phyloP scores from a whole-genome alignment of 768 basidiomycete genomes.

The Pulveroboletus sp. region DNA sequence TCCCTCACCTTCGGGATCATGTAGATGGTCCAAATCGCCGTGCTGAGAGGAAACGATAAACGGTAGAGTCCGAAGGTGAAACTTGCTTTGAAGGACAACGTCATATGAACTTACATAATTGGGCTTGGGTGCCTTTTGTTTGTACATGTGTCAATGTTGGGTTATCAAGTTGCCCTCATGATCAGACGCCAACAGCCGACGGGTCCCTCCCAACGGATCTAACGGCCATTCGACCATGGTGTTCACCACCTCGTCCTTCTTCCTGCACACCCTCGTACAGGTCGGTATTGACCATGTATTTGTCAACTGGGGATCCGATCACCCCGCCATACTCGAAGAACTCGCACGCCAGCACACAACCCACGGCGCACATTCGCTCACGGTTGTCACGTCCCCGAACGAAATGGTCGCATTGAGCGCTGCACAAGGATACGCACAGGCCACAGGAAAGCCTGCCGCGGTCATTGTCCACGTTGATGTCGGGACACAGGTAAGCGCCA shows the following conservation, averaged over 20 bases:
- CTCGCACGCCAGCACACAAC: constrained; percentile 51
- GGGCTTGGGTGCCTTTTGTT: too few species aligned
- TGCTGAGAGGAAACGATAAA: too few species aligned
- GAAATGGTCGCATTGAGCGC: constrained; percentile 76
- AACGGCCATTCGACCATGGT: constrained; percentile 25
- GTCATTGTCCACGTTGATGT: constrained; percentile 78
- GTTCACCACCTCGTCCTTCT: constrained; percentile 60
- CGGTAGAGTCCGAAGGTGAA: too few species aligned
- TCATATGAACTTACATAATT: too few species aligned
- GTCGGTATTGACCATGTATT: constrained; percentile 68
- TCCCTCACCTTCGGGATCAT: too few species aligned
- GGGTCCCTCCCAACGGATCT: too few species aligned
- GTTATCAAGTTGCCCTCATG: too few species aligned
- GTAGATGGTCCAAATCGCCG: too few species aligned
- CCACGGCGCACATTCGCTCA: constrained; percentile 37
- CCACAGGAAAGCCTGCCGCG: constrained; percentile 62
- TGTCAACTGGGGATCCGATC: constrained; percentile 78
- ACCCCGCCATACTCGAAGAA: constrained; percentile 70
- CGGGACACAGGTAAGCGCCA: constrained; percentile 39
- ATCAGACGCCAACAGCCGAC: too few species aligned
- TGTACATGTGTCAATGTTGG: too few species aligned
- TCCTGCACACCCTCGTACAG: constrained; percentile 51
- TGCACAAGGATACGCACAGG: constrained; percentile 70
- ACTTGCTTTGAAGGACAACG: too few species aligned
- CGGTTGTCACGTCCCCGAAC: constrained; percentile 67